Conservation (phyloP, 768 basidiomycete genomes). For the Leccinum uliginosum region DNA sequence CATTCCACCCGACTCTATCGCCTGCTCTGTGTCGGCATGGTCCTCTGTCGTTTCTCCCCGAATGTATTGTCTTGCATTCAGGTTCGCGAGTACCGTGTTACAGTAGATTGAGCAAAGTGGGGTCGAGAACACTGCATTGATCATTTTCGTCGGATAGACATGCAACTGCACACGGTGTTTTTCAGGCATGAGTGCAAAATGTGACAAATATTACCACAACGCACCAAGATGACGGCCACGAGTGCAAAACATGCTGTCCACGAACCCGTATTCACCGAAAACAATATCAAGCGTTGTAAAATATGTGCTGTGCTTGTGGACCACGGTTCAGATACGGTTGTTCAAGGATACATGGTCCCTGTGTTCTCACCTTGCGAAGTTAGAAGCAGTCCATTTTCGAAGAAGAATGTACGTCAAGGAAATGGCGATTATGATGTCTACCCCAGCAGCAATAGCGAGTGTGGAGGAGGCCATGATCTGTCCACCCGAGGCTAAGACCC, state of each 20-base stretch:
- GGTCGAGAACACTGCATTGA: not conserved
- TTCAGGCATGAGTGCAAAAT: not conserved
- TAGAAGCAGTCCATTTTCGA: not conserved
- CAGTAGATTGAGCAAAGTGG: slow-evolving; percentile 11
- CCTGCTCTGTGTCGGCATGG: not conserved
- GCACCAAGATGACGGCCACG: slow-evolving; percentile 24
- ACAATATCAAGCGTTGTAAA: slow-evolving; percentile 9
- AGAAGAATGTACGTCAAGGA: slow-evolving; percentile 4
- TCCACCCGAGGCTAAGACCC: not conserved
- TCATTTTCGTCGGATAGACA: not conserved
- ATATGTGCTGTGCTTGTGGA: slow-evolving; percentile 3
- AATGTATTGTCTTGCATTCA: slow-evolving; percentile 11
- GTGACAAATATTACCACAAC: not conserved
- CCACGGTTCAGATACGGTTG: not conserved
- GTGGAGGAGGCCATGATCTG: not conserved
- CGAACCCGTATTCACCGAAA: slow-evolving; percentile 30
- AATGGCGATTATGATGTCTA: slow-evolving; percentile 6
- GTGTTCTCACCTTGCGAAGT: not conserved
- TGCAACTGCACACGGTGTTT: not conserved
- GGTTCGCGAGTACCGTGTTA: slow-evolving; percentile 17
- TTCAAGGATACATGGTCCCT: not conserved
- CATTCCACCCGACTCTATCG: not conserved
- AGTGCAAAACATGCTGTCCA: slow-evolving; percentile 49
- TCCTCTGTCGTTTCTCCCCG: not conserved
- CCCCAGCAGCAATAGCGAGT: slow-evolving; percentile 1